A percentile compares a stretch with the other conserved stretches of the same genome.
Conservation (phyloP, 1,284 basidiomycete genomes). For the Irpex sp. region DNA sequence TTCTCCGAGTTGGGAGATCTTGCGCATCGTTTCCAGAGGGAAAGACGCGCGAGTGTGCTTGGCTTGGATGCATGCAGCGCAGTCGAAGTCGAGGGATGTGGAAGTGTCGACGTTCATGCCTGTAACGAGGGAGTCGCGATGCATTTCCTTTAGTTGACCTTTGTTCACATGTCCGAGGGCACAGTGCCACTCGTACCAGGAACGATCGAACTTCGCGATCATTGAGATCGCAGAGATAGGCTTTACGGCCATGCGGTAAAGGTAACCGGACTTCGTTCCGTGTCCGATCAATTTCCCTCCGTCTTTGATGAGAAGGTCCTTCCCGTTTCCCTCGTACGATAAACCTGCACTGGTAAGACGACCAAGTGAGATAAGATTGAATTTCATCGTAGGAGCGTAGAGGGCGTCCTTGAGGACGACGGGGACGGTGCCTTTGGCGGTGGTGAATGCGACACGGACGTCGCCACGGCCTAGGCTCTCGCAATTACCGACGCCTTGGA, state of each 20-base stretch:
- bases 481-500: slow-evolving; percentile 17
- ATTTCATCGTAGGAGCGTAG: slow-evolving; percentile 28
- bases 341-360: slow-evolving; percentile 14
- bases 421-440: background rate
- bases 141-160: background rate
- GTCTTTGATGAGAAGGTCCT: slow-evolving; percentile 11
- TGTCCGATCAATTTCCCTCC: slow-evolving; percentile 3
- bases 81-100: slow-evolving; percentile 14
- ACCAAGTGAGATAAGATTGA: slow-evolving; percentile 34
- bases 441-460: slow-evolving; percentile 12
- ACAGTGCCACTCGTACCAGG: slow-evolving; percentile 33
- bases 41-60: slow-evolving; percentile 26
- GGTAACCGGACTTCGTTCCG: slow-evolving; percentile 4
- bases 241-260: slow-evolving; percentile 11
- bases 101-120: slow-evolving; percentile 25
- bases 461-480: slow-evolving; percentile 17
- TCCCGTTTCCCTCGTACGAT: background rate
- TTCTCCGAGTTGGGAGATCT: slow-evolving; percentile 25
- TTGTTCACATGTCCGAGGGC: slow-evolving; percentile 30
- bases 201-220: background rate
- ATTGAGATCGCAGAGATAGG: background rate
- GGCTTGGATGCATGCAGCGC: slow-evolving; percentile 28
- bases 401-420: slow-evolving; percentile 26
- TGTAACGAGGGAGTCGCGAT: slow-evolving; percentile 18
- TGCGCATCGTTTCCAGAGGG: slow-evolving; percentile 19